Evolutionary conservation across 768 basidiomycete genomes (phyloP).

Genomic region (Austroboletus eburneus): DNA sequence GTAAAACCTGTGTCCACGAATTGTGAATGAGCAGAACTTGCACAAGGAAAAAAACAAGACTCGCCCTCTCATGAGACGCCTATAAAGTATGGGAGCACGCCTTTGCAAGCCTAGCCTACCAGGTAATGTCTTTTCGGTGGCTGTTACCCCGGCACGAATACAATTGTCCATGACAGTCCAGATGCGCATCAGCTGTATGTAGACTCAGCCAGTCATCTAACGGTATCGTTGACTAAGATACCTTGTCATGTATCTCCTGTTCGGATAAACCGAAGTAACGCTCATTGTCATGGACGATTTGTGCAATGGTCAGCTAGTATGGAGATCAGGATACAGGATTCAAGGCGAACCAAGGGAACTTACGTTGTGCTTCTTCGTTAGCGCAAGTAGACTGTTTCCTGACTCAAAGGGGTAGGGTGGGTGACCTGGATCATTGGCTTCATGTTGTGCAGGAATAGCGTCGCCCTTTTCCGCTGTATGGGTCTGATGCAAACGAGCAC

Average conservation of each 20-base stretch:
- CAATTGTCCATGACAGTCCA: slow-evolving; percentile 94
- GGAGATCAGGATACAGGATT: slow-evolving; percentile 7
- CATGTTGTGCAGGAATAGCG: slow-evolving; percentile 5
- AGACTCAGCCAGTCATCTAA: neutral
- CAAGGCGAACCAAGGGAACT: slow-evolving; percentile 23
- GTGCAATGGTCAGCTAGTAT: slow-evolving; percentile 82
- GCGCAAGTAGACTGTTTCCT: slow-evolving; percentile 65
- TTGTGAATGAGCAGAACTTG: slow-evolving; percentile 5
- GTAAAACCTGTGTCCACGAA: slow-evolving; percentile 43
- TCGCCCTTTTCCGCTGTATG: slow-evolving; percentile 38
- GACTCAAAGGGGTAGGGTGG: slow-evolving; percentile 85
- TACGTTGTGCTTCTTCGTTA: slow-evolving; percentile 81
- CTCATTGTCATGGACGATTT: slow-evolving; percentile 93
- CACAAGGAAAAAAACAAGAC: slow-evolving; percentile 9
- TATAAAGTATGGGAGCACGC: slow-evolving; percentile 85
- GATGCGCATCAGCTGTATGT: slow-evolving; percentile 57
- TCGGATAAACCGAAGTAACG: slow-evolving; percentile 73
- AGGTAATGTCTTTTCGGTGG: slow-evolving; percentile 75
- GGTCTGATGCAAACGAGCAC: slow-evolving; percentile 69
- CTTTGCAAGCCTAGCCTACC: slow-evolving; percentile 78
- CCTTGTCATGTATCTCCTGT: slow-evolving; percentile 72
- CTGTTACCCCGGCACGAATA: slow-evolving; percentile 80
- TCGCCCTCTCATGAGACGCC: slow-evolving; percentile 85
- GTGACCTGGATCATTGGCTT: slow-evolving; percentile 38
- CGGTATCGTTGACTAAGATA: slow-evolving; percentile 19